Conservation (phyloP, 2,329 filamentous ascomycete species). For the Gaeumannomyces sp. region DNA sequence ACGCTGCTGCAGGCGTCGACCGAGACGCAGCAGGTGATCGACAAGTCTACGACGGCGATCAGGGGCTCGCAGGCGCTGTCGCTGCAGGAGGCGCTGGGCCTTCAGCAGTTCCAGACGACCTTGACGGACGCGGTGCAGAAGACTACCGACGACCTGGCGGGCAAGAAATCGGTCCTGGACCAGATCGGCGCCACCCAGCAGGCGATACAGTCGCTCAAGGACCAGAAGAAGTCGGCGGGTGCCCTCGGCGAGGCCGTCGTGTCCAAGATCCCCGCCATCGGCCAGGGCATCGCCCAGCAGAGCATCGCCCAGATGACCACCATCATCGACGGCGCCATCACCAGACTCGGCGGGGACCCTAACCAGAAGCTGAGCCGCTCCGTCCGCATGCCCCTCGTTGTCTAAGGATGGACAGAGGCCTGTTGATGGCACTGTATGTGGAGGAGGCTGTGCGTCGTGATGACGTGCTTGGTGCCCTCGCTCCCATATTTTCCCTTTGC, state of each 20-base stretch:
- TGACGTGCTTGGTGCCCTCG: not conserved
- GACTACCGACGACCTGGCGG: constrained; percentile 17
- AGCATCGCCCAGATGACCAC: constrained; percentile 20
- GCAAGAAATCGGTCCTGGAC: constrained; percentile 23
- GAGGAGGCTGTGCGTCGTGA: not conserved
- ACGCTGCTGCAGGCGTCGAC: not conserved
- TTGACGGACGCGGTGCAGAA: constrained; percentile 19
- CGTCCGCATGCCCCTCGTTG: not conserved
- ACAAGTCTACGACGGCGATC: constrained; percentile 21
- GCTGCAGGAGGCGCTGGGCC: constrained; percentile 19
- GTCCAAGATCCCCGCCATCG: constrained; percentile 22
- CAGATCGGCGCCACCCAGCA: constrained; percentile 21
- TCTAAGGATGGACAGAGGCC: not conserved
- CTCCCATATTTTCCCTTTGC: not conserved
- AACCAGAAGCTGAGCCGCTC: not conserved
- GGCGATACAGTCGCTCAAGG: constrained; percentile 19
- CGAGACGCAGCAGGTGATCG: constrained; percentile 12
- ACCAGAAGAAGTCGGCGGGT: constrained; percentile 17
- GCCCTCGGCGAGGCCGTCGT: constrained; percentile 29
- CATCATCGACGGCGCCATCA: constrained; percentile 18
- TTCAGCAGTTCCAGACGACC: constrained; percentile 17
- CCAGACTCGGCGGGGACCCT: constrained; percentile 9
- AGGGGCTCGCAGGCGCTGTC: constrained; percentile 20
- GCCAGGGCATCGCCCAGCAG: constrained; percentile 22
- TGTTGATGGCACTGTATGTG: not conserved